Percentiles rank a stretch among this genome's conserved stretches.
Conservation (phyloP, 805 yeast genomes). For the Grigorovia yakushimaensis region DNA sequence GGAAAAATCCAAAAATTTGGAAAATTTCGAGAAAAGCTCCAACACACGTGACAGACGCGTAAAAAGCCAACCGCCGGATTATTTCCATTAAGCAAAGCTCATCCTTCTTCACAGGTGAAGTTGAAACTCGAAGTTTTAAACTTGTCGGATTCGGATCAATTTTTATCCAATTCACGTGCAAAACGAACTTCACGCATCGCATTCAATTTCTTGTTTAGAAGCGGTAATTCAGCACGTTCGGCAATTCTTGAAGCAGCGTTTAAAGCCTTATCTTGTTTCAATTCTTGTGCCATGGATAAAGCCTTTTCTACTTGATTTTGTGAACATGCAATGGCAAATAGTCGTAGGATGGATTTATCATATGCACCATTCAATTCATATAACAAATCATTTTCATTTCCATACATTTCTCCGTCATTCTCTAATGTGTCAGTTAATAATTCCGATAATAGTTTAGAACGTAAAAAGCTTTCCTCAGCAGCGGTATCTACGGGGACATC, state of each 20-base stretch:
- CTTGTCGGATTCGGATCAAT: too few species aligned
- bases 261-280: slow-evolving; percentile 70
- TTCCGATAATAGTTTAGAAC: slow-evolving; percentile 52
- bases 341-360: slow-evolving; percentile 69
- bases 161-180: slow-evolving; percentile 18
- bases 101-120: too few species aligned
- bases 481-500: slow-evolving; percentile 21
- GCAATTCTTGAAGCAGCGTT: slow-evolving; percentile 80
- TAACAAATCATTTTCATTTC: slow-evolving; percentile 44
- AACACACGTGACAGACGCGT: too few species aligned
- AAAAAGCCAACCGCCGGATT: too few species aligned
- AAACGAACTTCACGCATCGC: slow-evolving; percentile 39
- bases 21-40: too few species aligned
- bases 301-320: slow-evolving; percentile 59
- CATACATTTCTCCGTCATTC: slow-evolving; percentile 34
- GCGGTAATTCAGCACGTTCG: slow-evolving; percentile 50
- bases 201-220: slow-evolving; percentile 45
- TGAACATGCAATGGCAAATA: slow-evolving; percentile 66
- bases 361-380: slow-evolving; percentile 44
- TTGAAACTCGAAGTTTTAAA: too few species aligned
- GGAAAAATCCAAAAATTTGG: background rate
- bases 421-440: slow-evolving; percentile 47
- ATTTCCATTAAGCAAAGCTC: too few species aligned
- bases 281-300: slow-evolving; percentile 53
- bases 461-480: slow-evolving; percentile 57